These are phyloP conservation scores for Naganishia vishniacii DNA, from an alignment of 768 basidiomycete genomes.

Conservation along the genomic window DNA sequence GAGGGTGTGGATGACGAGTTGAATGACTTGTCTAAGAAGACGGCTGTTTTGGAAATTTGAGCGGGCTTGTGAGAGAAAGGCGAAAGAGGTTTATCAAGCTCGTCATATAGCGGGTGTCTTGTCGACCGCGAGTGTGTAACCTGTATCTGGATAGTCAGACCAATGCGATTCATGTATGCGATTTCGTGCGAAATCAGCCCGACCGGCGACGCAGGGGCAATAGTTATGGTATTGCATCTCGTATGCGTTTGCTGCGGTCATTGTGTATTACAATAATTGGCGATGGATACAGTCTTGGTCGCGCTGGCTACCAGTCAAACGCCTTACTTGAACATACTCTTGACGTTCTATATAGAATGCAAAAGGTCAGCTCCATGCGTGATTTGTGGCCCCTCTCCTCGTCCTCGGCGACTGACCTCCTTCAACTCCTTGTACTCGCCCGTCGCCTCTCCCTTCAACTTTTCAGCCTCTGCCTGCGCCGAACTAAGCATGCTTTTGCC, in stretches of 20 bases:
- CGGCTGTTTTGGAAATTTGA: conserved; percentile 4
- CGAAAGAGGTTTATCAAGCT: no score
- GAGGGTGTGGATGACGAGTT: neutral
- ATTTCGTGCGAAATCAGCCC: no score
- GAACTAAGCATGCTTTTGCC: conserved; percentile 18
- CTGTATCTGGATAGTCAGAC: no score
- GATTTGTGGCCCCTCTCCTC: no score
- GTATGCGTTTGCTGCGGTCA: neutral
- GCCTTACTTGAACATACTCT: conserved; percentile 27
- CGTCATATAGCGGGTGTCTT: no score
- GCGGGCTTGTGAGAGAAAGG: no score
- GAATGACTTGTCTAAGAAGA: neutral
- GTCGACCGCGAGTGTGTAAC: no score
- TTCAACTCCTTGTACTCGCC: conserved; percentile 24
- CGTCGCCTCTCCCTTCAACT: conserved; percentile 14
- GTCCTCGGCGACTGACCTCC: conserved; percentile 17
- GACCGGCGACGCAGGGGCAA: no score
- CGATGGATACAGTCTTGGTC: neutral
- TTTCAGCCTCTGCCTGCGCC: conserved; percentile 18
- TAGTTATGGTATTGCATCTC: neutral
- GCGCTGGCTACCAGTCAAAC: neutral
- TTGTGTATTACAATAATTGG: conserved; percentile 13
- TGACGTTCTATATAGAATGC: conserved; percentile 24
- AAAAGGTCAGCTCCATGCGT: neutral
- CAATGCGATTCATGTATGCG: no score